Base-by-base conservation (phyloP, 768 basidiomycete genomes). In the Agrocybe pediades region DNA sequence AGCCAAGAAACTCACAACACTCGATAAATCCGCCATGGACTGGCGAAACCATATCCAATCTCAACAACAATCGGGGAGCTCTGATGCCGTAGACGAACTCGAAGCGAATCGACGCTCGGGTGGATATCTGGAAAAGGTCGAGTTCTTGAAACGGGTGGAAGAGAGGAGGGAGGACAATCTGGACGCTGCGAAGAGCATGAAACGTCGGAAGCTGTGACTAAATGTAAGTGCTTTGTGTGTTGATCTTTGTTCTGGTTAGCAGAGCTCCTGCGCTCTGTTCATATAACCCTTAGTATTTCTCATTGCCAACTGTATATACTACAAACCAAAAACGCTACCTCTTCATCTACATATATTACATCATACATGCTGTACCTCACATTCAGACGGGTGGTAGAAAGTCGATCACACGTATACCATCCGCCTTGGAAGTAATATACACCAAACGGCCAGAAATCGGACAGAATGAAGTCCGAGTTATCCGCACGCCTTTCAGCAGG, bases 21-120 rank as follows among this genome's bases (percentile, higher is more conserved):
- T 95, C 13, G 90, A 92, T 57, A 94, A 93, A 67, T 91, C 89
- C 0, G 84, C 87, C 11, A 84, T 95, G 81, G 92, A 95, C 65
- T 95, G 92, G 92, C 77, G 78, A 24, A 69, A 82, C 0, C 90
- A 93, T 60, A 68, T 91, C 13, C 68, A 76, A 17, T 56, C 77
- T 0, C 69, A 78, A 46, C 62, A 68, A 21, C 62, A 66, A 17
- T 52, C 74, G 0, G 79, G 74, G 2, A n/a, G n/a, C n/a, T 60
- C 62, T 9, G 59, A 56, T 1, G 63, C 86, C 8, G 79, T 82
- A 55, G 86, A 91, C 59, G 88, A 90, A 56, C 76, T 95, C n/a
- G 83, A 88, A 45, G 82, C 82, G 2, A 87, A 92, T 54, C 74
- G 86, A 43, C 80, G 86, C 39, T 82, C 85, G 0, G 90, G 88